Percentiles rank a stretch among this genome's conserved stretches.
Evolutionary conservation across 129 eudicot genomes (phyloP).

Genomic region (Calendula officinalis): DNA sequence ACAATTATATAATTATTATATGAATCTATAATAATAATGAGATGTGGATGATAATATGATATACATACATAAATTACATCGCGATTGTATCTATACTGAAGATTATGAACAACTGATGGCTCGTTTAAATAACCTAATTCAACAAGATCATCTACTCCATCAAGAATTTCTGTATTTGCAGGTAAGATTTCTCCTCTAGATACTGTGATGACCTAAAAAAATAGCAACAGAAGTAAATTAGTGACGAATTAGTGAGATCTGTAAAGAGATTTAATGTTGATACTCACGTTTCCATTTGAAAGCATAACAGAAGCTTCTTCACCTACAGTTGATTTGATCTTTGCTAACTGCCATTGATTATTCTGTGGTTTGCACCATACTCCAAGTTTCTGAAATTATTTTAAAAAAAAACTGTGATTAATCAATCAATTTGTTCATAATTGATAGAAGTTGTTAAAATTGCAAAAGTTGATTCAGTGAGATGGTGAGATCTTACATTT

Average conservation of each 20-base stretch:
- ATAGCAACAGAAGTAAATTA: conserved; percentile 18
- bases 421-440: neutral
- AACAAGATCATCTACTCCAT: conserved; percentile 90
- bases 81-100: conserved; percentile 52
- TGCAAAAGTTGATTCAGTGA: neutral
- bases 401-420: conserved; percentile 25
- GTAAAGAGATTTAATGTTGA: neutral
- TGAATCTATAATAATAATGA: neutral
- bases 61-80: conserved; percentile 72
- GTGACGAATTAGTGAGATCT: neutral
- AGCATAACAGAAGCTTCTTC: conserved; percentile 71
- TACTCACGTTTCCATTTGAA: conserved; percentile 62
- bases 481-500: conserved; percentile 42
- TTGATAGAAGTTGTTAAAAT: neutral
- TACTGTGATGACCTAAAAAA: conserved; percentile 54
- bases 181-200: conserved; percentile 64
- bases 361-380: conserved; percentile 72
- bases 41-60: neutral
- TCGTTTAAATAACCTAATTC: conserved; percentile 85
- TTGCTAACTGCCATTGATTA: conserved; percentile 73
- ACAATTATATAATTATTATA: neutral
- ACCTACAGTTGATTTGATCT: conserved; percentile 72
- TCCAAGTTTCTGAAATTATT: conserved; percentile 60
- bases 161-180: conserved; percentile 83
- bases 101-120: conserved; percentile 89